Conservation (phyloP, 805 yeast species). For the Yamadazyma nakazawae region DNA sequence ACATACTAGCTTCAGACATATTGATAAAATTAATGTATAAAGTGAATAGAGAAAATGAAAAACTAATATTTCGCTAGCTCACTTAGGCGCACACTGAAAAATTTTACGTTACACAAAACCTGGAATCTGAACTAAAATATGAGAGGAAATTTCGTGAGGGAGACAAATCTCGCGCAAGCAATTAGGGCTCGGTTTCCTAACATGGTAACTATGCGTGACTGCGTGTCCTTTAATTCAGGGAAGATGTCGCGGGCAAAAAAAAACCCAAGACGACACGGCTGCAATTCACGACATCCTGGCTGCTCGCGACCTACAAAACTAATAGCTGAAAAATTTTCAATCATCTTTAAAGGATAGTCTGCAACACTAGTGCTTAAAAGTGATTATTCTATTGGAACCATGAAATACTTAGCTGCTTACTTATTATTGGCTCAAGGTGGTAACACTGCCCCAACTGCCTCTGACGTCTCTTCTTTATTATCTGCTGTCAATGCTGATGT, state of each 20-base stretch:
- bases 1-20: conserved; percentile 39
- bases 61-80: conserved; percentile 7
- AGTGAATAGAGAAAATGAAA: conserved; percentile 6
- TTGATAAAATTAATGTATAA: conserved; percentile 11
- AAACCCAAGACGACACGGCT: neutral
- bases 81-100: conserved; percentile 8
- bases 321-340: conserved; percentile 15
- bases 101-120: conserved; percentile 5
- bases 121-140: neutral
- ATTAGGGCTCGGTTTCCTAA: conserved; percentile 4
- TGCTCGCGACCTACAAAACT: neutral
- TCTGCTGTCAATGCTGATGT: conserved; percentile 95
- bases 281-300: conserved; percentile 1
- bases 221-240: neutral
- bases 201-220: conserved; percentile 8
- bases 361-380: conserved; percentile 36
- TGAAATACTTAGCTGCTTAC: conserved; percentile 99
- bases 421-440: conserved; percentile 98
- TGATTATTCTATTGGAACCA: conserved; percentile 17
- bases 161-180: neutral
- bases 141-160: neutral
- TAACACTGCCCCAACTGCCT: conserved; percentile 88
- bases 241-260: neutral
- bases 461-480: conserved; percentile 83
- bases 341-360: conserved; percentile 69